These are phyloP conservation scores for Calonectria pseudoreteaudii DNA, from an alignment of 2,329 filamentous ascomycete genomes.

Conservation along the genomic window DNA sequence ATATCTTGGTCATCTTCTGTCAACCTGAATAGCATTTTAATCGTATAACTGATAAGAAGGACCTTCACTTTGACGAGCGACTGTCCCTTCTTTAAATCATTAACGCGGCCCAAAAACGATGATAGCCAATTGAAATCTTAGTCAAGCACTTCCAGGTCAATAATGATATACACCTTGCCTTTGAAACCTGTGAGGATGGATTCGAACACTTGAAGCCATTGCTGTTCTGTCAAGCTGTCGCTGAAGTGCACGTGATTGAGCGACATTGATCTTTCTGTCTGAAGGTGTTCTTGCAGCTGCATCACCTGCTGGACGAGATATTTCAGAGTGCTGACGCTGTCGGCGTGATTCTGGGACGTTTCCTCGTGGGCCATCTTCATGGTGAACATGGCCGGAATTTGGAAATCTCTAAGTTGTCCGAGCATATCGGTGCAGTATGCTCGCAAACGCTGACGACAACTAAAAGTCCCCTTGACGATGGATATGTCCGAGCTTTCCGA, in stretches of 20 bases:
- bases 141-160: not conserved
- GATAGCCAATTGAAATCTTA: not conserved
- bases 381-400: not conserved
- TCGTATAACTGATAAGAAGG: not conserved
- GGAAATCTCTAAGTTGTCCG: not conserved
- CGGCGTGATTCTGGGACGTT: not conserved
- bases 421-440: not conserved
- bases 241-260: not conserved
- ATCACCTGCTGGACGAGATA: not conserved
- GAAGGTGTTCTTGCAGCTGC: not conserved
- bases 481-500: not conserved
- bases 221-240: not conserved
- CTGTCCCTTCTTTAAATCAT: too few relatives aligned
- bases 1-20: not conserved
- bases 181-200: not conserved
- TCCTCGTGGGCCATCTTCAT: not conserved
- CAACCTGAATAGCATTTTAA: not conserved
- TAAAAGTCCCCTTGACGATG: not conserved
- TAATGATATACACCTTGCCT: not conserved
- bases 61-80: not conserved
- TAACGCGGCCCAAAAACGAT: not conserved
- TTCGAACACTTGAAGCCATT: not conserved
- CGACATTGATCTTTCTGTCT: slow-evolving; percentile 6
- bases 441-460: not conserved
- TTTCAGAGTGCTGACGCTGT: not conserved